Base-by-base conservation (phyloP, 306 rosid genomes). In the Oemleria cerasiformis region DNA sequence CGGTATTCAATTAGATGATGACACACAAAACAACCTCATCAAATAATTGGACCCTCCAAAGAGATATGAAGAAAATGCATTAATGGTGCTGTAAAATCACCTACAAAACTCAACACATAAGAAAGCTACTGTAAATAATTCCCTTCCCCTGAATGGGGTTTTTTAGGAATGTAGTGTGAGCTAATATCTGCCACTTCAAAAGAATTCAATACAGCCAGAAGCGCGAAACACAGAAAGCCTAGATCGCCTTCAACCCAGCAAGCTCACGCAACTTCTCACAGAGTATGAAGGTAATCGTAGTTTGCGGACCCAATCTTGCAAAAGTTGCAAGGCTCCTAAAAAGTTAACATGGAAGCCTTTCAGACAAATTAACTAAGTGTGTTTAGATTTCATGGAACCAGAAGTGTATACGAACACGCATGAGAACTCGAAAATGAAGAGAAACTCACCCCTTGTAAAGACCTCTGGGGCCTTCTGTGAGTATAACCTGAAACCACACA, bases 301-400 rank as follows among this genome's bases (percentile, higher is more conserved):
- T 89, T 83, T 94, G 99, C 10, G 99, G 99, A 64, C 97, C 97
- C 79, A 94, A 77, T 84, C 97, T 85, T 71, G 97, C 92, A 68
- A 89, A 89, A 57, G 87, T 84, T 38, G 96, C 82, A 53, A 94
- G 85, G 62, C 99, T 94, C 89, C 99, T 94, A 90, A 74, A 73
- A 64, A 71, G 36, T 67, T 38, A 38, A 20, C 10, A 38, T 5
- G 3, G 64, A 59, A 34, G 21, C 55, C 7, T 16, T 50, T 16
- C 20, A 17, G 55, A 8, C 5, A 50, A 16, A 50, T 15, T 50
- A 17, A 17, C 55, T 7, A 19, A 53, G 9, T 53, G 14, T 16
- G 15, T 53, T 39, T 60, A 65, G 59, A 72, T 44, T 19, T 48
- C 50, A 68, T n/a, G 38, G 36, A 63, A 62, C 39, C 21, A 30